Evolutionary conservation across 2,329 filamentous ascomycete genomes (phyloP), one percentile per base, ranked within the genome.

Genomic region (Monilinia fructicola): DNA sequence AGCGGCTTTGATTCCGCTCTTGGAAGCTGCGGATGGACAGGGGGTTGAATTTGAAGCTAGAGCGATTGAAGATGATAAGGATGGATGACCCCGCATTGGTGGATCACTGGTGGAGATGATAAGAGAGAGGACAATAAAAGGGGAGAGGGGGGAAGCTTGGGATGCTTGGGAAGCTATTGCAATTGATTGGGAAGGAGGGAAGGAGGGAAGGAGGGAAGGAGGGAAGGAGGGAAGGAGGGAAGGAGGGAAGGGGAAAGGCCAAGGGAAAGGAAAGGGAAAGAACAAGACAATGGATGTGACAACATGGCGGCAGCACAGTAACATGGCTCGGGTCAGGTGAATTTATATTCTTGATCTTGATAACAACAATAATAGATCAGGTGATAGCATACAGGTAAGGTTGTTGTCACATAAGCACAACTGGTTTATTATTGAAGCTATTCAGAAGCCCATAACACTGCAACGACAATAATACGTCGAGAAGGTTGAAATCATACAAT

Each of bases 1-100:
- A 48, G 56, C 56, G 56, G 56, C 21, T 60, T 60, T 60, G 12
- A 11, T 60, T 60, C 56, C 56, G 42, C 42, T 11, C n/a, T 35
- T 1, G 21, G 11, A 59, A 48, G 42, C 1, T 6, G 56, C 31
- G 42, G 26, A 11, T 18, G 16, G 56, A 31, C 23, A 18, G 50
- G 50, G 26, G 26, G 6, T 31, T 6, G 23, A 35, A 18, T 31
- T 21, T 21, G 26, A 16, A 31, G 42, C 42, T 46, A 21, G 42
- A 18, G 2, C 14, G 18, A 12, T 53, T n/a, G 38, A 46, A 16
- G 26, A 2, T 46, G 55, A 59, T 59, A 59, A 46, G 31, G 31
- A 35, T 5, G 55, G 16, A 16, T 46, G 40, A 59, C 55, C 40
- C 55, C 55, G 55, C 55, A n/a, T 35, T n/a, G n/a, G n/a, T n/a